phyloP scores from a whole-genome alignment of 768 basidiomycete species.

The Hericium alpestre region DNA sequence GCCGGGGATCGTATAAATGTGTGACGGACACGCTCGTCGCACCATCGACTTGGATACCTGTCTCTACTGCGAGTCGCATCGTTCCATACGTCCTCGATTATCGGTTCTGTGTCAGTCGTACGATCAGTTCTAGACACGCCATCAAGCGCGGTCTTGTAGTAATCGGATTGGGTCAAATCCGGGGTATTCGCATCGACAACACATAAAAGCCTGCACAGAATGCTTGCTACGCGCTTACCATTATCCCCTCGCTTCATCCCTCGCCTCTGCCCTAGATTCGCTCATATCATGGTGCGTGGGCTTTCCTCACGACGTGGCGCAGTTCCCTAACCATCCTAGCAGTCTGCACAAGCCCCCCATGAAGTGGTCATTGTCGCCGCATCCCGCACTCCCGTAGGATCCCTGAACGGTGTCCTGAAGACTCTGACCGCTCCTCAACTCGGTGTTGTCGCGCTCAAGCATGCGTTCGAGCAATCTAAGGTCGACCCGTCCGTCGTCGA shows the following conservation, averaged over 20 bases:
- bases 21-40: background rate
- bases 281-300: conserved; percentile 20
- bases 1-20: background rate
- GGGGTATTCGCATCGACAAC: conserved; percentile 10
- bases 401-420: conserved; percentile 85
- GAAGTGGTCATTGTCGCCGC: conserved; percentile 93
- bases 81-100: conserved; percentile 5
- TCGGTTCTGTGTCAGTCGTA: conserved; percentile 9
- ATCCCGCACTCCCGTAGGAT: conserved; percentile 88
- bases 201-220: background rate
- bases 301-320: background rate
- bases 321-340: conserved; percentile 1
- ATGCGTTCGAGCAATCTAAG: conserved; percentile 72
- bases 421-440: conserved; percentile 84
- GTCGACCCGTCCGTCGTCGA: conserved; percentile 79
- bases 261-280: conserved; percentile 19
- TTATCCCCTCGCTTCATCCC: conserved; percentile 27
- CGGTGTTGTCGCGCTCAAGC: conserved; percentile 80
- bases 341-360: conserved; percentile 36
- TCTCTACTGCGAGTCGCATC: conserved; percentile 3
- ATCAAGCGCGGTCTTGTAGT: conserved; percentile 1
- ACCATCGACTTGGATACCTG: background rate
- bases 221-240: conserved; percentile 24
- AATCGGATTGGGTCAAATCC: conserved; percentile 14
- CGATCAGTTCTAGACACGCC: conserved; percentile 1